Percentiles rank a stretch among this genome's conserved stretches.
Conservation (phyloP, 805 yeast species). For the Spathaspora girioi region DNA sequence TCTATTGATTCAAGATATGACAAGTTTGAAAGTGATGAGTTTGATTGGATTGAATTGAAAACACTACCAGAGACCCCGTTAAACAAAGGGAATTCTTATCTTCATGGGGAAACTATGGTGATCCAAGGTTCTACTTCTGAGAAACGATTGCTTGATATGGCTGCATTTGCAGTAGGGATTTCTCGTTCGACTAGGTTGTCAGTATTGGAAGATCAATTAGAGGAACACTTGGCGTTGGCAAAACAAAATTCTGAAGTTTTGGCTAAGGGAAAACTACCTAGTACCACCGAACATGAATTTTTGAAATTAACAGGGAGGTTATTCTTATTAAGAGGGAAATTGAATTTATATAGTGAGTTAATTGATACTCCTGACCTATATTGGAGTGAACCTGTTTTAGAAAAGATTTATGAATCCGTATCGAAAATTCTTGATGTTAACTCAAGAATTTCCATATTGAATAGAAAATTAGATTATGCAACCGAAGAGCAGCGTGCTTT, state of each 20-base stretch:
- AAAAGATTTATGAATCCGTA: constrained; percentile 66
- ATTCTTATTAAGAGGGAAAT: constrained; percentile 72
- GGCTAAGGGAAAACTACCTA: constrained; percentile 52
- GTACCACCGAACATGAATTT: constrained; percentile 53
- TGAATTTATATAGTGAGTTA: constrained; percentile 81
- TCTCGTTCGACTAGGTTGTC: constrained; percentile 85
- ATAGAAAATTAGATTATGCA: constrained; percentile 84
- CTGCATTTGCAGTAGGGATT: constrained; percentile 85
- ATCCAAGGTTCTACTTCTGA: constrained; percentile 48
- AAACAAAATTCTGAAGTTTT: constrained; percentile 61
- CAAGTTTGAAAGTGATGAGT: constrained; percentile 72
- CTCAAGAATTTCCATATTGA: constrained; percentile 74
- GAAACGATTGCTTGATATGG: constrained; percentile 65
- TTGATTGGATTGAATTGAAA: constrained; percentile 65
- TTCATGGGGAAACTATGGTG: constrained; percentile 69
- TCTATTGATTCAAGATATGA: constrained; percentile 29
- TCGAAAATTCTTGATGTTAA: constrained; percentile 71
- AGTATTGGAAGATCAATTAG: constrained; percentile 69
- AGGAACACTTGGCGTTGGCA: constrained; percentile 61
- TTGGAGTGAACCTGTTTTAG: constrained; percentile 89
- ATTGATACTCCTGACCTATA: constrained; percentile 91
- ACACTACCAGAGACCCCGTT: constrained; percentile 17
- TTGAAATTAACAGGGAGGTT: constrained; percentile 70
- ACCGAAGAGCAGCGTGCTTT: constrained; percentile 83
- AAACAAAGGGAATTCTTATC: constrained; percentile 30